Conservation (phyloP, 2,329 filamentous ascomycete genomes). For the Alternaria burnsii region DNA sequence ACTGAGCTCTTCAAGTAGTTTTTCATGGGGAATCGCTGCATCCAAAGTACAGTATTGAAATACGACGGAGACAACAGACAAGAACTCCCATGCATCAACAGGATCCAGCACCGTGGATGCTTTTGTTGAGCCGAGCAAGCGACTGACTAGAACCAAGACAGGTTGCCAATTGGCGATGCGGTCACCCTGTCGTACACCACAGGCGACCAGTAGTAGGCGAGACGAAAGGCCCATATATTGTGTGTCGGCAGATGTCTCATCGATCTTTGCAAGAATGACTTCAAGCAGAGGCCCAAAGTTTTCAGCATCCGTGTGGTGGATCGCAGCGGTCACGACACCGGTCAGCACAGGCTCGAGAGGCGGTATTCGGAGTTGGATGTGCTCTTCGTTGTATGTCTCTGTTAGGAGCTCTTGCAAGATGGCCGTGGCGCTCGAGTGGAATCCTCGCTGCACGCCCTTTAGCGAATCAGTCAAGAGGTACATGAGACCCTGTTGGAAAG, state of each 20-base stretch:
- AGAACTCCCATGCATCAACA: conserved; percentile 44
- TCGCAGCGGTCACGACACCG: conserved; percentile 79
- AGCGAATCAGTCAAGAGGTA: conserved; percentile 87
- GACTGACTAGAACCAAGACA: conserved; percentile 60
- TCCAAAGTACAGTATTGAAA: conserved; percentile 83
- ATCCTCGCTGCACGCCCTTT: conserved; percentile 66
- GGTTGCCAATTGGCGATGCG: conserved; percentile 76
- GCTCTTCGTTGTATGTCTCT: conserved; percentile 36
- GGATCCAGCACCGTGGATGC: conserved; percentile 44
- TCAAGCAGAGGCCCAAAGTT: conserved; percentile 76
- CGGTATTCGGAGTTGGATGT: conserved; percentile 55
- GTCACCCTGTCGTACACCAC: conserved; percentile 82
- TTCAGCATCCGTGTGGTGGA: conserved; percentile 80
- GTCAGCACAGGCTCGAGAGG: conserved; percentile 69
- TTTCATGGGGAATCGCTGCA: conserved; percentile 74
- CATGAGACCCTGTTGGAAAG: conserved; percentile 90
- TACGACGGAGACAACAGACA: conserved; percentile 66
- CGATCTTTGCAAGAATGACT: conserved; percentile 58
- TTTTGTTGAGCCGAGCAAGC: conserved; percentile 46
- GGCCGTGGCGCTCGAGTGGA: conserved; percentile 66
- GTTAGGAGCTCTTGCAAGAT: conserved; percentile 62
- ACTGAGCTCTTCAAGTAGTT: conserved; percentile 70
- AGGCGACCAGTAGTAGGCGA: conserved; percentile 70
- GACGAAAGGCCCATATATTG: conserved; percentile 37
- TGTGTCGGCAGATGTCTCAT: conserved; percentile 56